Evolutionary conservation across 2,329 filamentous ascomycete species (phyloP), one percentile per base, ranked within the genome.

Genomic region (Alternaria postmessia): DNA sequence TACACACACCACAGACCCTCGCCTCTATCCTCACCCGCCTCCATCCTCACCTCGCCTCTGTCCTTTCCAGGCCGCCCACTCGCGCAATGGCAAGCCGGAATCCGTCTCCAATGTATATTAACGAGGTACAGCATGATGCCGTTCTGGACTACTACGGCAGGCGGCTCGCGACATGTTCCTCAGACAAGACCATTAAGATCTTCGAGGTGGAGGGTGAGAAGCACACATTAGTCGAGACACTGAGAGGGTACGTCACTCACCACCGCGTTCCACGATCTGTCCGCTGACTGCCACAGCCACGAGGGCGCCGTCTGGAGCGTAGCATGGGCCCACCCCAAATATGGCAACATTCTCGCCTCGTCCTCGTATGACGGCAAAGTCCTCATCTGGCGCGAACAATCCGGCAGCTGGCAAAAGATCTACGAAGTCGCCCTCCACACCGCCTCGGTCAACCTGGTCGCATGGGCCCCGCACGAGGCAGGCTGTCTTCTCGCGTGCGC

Each of bases 241-340:
- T 99, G 68, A 97, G 96, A 82, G 94, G 94, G 93, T 96, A 86
- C 75, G 83, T 76, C 59, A 53, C 8, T n/a, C 38, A 14, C 6
- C 18, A 42, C 39, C 18, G 9, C 32, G 12, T 32, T 32, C 30
- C 11, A 22, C 38, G 6, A 22, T 20, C 18, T 3, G 18, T 11
- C 8, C 51, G 56, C 65, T 74, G 60, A 73, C 62, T 47, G 34
- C 18, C n/a, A 59, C 73, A 96, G 94, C 68, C 95, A 99, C 78
- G 95, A 99, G 80, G 94, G 94, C 65, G 93, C 95, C 36, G 94
- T 99, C 60, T 99, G 95, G 95, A 96, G 92, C 79, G 92, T 98
- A 60, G 91, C 94, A 72, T 99, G 95, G 95, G 85, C 86, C 75
- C 95, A 99, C 77, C 95, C 95, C 65, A 98, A 99, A 79, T 98